These are phyloP conservation scores for Fistulinella cinereoalba DNA, from an alignment of 1,284 basidiomycete species.

Conservation along the genomic window DNA sequence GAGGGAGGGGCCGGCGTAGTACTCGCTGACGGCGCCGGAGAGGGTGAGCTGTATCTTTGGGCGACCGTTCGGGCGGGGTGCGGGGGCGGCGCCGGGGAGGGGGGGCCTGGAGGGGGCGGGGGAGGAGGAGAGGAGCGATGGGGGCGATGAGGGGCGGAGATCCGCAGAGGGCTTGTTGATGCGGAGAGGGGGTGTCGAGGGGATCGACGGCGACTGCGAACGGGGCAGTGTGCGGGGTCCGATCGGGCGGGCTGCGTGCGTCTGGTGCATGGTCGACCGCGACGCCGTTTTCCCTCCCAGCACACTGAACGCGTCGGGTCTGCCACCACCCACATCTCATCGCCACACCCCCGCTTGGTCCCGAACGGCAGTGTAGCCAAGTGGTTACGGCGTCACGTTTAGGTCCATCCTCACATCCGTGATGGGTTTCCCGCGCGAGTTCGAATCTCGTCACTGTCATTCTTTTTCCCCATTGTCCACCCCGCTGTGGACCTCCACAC, in stretches of 20 bases:
- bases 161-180: slow-evolving; percentile 38
- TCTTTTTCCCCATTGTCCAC: slow-evolving; percentile 23
- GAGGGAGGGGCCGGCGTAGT: slow-evolving; percentile 31
- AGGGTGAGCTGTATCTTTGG: slow-evolving; percentile 34
- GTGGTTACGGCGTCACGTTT: slow-evolving; percentile 63
- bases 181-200: slow-evolving; percentile 40
- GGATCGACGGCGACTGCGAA: slow-evolving; percentile 47
- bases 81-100: slow-evolving; percentile 27
- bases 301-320: slow-evolving; percentile 10
- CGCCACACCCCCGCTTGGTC: accelerated
- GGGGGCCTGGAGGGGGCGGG: slow-evolving; percentile 31
- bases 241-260: slow-evolving; percentile 45
- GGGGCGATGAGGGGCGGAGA: slow-evolving; percentile 37
- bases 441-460: slow-evolving; percentile 62
- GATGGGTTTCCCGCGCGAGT: slow-evolving; percentile 61
- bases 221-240: slow-evolving; percentile 54
- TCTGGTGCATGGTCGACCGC: slow-evolving; percentile 38
- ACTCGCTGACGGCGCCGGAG: slow-evolving; percentile 26
- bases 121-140: slow-evolving; percentile 35
- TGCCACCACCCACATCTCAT: too few relatives aligned
- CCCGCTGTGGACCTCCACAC: slow-evolving; percentile 13
- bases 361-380: slow-evolving; percentile 54
- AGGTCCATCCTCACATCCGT: slow-evolving; percentile 45
- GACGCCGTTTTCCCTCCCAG: background rate
- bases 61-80: slow-evolving; percentile 27